A percentile compares a stretch with the other conserved stretches of the same genome.
These are phyloP conservation scores for Parsonsia alboflavescens DNA, from an alignment of 257 asterid genomes.

Conservation along the genomic window DNA sequence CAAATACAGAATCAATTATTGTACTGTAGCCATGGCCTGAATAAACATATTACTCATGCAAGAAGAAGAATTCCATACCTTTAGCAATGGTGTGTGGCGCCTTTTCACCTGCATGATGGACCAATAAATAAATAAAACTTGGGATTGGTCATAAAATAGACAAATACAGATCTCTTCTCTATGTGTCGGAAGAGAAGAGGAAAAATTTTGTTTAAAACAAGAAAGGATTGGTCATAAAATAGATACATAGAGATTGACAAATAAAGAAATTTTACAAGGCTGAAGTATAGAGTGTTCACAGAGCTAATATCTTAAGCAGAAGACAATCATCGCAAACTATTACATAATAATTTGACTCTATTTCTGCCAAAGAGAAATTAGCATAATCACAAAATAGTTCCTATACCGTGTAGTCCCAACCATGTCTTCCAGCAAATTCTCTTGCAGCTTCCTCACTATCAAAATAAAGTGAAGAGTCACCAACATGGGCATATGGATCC, in stretches of 20 bases:
- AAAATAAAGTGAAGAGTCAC: constrained; percentile 75
- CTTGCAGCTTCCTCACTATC: constrained; percentile 88
- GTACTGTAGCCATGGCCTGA: not conserved
- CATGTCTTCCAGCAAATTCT: constrained; percentile 77
- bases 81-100: constrained; percentile 72
- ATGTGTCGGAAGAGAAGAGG: not conserved
- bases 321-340: not conserved
- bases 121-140: constrained; percentile 7
- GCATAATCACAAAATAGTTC: not conserved
- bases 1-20: not conserved
- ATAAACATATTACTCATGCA: constrained; percentile 3
- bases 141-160: not conserved
- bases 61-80: constrained; percentile 45
- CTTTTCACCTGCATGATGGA: constrained; percentile 63
- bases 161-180: no score
- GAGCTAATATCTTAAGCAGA: not conserved
- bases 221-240: not conserved
- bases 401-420: constrained; percentile 84
- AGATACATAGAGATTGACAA: not conserved
- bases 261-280: not conserved
- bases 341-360: not conserved
- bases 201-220: not conserved
- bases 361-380: not conserved
- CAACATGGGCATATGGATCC: constrained; percentile 94
- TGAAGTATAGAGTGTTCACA: not conserved